These are phyloP conservation scores for Beauveria pseudobassiana DNA, from an alignment of 2,329 filamentous ascomycete species.

Conservation along the genomic window DNA sequence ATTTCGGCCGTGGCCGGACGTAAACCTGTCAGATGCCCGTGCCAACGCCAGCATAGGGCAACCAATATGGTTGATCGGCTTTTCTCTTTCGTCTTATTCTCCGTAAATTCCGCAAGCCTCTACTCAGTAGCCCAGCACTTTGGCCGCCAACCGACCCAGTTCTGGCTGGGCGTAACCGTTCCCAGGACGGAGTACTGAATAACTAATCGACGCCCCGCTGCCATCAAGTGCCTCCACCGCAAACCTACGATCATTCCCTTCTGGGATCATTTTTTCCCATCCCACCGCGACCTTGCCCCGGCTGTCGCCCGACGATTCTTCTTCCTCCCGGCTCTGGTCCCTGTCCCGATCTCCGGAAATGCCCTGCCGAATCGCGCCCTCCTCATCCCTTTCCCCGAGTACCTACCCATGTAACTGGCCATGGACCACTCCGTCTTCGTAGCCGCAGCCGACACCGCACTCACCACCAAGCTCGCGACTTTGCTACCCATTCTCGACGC, in stretches of 20 bases:
- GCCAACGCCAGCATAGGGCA: background rate
- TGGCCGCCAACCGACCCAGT: no score
- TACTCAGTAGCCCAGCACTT: background rate
- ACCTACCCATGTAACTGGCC: background rate
- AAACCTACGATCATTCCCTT: background rate
- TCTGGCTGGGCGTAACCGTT: background rate
- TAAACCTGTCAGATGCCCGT: background rate
- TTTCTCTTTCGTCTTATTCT: no score
- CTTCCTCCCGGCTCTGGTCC: no score
- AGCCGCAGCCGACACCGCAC: background rate
- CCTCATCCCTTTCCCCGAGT: no score
- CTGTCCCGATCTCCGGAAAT: no score
- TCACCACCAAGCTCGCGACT: slow-evolving; percentile 24
- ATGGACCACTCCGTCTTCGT: background rate
- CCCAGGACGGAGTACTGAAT: background rate
- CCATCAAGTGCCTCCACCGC: background rate
- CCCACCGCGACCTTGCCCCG: background rate
- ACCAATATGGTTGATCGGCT: no score
- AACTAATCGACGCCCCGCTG: background rate
- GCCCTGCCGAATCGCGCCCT: no score
- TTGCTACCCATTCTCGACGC: slow-evolving; percentile 55
- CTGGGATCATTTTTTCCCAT: background rate
- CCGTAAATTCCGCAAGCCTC: background rate
- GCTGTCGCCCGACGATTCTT: no score
- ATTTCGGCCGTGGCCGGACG: background rate